Conservation (phyloP, 164 flowering plant species). For the Vitis amurensis region DNA sequence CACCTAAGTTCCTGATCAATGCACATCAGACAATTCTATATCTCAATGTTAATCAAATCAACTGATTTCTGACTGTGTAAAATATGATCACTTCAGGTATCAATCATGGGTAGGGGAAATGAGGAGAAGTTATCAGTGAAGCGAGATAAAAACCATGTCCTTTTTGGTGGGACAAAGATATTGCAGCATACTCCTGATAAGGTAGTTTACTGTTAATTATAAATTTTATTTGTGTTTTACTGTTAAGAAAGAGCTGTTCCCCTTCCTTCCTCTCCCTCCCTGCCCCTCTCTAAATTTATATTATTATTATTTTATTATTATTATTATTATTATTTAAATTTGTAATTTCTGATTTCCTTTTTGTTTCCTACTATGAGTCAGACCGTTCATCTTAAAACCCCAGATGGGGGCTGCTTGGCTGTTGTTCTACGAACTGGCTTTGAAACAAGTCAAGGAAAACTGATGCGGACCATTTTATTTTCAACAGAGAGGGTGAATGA, state of each 20-base stretch:
- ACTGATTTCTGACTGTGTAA: not conserved
- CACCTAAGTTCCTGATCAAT: not conserved
- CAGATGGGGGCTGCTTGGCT: constrained; percentile 97
- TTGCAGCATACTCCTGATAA: constrained; percentile 95
- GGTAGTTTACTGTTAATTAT: constrained; percentile 37
- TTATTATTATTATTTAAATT: too few relatives aligned
- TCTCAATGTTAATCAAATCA: not conserved
- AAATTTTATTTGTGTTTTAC: not conserved
- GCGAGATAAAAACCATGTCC: constrained; percentile 86
- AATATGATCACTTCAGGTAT: constrained; percentile 53
- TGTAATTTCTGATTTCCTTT: too few relatives aligned
- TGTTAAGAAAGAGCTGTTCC: not conserved
- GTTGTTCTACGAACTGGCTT: constrained; percentile 95
- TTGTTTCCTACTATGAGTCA: constrained; percentile 14
- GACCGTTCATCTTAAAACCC: constrained; percentile 74
- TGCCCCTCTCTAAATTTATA: not conserved
- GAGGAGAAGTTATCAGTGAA: constrained; percentile 75
- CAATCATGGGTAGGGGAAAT: constrained; percentile 59
- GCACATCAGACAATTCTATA: not conserved
- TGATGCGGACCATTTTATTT: constrained; percentile 96
- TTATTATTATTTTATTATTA: constrained; percentile 6
- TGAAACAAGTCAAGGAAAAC: constrained; percentile 97
- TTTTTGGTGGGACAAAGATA: constrained; percentile 98
- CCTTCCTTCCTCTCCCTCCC: not conserved
- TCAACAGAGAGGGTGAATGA: constrained; percentile 91